Evolutionary conservation across 371 early-diverging fungal genomes (phyloP).

Genomic region (Chytridium lagenaria): DNA sequence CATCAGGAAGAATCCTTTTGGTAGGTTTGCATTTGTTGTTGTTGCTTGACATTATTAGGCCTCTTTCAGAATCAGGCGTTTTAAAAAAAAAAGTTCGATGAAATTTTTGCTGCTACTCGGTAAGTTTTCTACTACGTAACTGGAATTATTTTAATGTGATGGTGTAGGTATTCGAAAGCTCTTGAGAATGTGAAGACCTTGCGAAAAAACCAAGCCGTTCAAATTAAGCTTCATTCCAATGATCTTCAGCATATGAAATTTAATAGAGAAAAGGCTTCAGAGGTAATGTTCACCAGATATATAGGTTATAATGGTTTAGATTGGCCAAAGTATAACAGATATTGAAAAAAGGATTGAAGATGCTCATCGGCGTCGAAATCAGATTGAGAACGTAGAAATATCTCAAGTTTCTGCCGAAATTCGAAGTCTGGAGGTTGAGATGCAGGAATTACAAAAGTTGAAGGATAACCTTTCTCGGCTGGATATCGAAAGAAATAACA

Average conservation of each 20-base stretch:
- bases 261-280: conserved; percentile 77
- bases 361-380: conserved; percentile 25
- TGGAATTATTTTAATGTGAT: neutral
- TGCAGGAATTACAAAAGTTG: conserved; percentile 30
- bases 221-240: conserved; percentile 70
- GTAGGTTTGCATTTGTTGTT: conserved; percentile 47
- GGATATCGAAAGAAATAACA: conserved; percentile 49
- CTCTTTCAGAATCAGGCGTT: conserved; percentile 86
- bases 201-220: conserved; percentile 72
- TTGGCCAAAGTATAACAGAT: neutral
- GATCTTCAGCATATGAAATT: conserved; percentile 71
- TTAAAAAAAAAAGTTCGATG: conserved; percentile 99
- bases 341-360: conserved; percentile 24
- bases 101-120: conserved; percentile 95
- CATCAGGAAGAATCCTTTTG: conserved; percentile 99
- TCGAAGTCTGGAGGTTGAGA: conserved; percentile 24
- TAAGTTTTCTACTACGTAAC: conserved; percentile 47
- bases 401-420: conserved; percentile 25
- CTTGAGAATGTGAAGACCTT: conserved; percentile 81
- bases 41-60: conserved; percentile 60
- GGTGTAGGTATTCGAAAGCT: conserved; percentile 85
- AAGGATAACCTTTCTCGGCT: conserved; percentile 11
- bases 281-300: conserved; percentile 47
- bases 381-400: conserved; percentile 58
- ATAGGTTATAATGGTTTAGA: neutral